Evolutionary conservation across 2,329 filamentous ascomycete genomes (phyloP).

Genomic region (Xylariales sp.): DNA sequence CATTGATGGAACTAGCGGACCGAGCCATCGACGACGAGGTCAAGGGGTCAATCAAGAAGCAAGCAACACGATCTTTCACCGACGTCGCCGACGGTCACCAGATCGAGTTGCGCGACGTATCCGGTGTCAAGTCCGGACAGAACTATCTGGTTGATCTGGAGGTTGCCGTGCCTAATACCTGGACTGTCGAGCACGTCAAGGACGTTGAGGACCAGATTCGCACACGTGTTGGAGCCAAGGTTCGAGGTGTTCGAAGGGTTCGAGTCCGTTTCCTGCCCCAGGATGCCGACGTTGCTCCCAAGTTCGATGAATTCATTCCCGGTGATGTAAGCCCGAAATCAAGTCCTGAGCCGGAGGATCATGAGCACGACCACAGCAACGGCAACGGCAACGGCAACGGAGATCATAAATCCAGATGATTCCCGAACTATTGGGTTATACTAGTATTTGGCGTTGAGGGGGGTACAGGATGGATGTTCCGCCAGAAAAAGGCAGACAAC

Average conservation of each 20-base stretch:
- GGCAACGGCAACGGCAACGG: conserved; percentile 30
- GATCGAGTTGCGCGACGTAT: conserved; percentile 70
- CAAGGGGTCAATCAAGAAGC: conserved; percentile 64
- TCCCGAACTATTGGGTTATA: not conserved
- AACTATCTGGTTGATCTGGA: conserved; percentile 94
- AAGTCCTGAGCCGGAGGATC: conserved; percentile 57
- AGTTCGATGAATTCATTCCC: conserved; percentile 74
- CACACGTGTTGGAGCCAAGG: conserved; percentile 65
- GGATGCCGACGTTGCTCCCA: conserved; percentile 51
- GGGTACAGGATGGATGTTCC: conserved; percentile 14
- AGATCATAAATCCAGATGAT: conserved; percentile 15
- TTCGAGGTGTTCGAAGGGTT: conserved; percentile 79
- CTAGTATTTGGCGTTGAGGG: conserved; percentile 20
- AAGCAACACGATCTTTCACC: conserved; percentile 55
- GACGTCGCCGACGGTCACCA: conserved; percentile 49
- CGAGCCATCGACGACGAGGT: conserved; percentile 82
- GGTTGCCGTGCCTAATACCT: conserved; percentile 69
- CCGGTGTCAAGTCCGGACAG: conserved; percentile 91
- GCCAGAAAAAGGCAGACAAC: conserved; percentile 13
- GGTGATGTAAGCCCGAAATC: conserved; percentile 53
- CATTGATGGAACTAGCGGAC: conserved; percentile 87
- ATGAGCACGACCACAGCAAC: conserved; percentile 36
- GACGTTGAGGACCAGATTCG: conserved; percentile 71
- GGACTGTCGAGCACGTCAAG: conserved; percentile 68
- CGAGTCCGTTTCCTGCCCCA: conserved; percentile 77